These are phyloP conservation scores for Herpetomonas muscarum DNA, from an alignment of 208 protist species.

Conservation along the genomic window DNA sequence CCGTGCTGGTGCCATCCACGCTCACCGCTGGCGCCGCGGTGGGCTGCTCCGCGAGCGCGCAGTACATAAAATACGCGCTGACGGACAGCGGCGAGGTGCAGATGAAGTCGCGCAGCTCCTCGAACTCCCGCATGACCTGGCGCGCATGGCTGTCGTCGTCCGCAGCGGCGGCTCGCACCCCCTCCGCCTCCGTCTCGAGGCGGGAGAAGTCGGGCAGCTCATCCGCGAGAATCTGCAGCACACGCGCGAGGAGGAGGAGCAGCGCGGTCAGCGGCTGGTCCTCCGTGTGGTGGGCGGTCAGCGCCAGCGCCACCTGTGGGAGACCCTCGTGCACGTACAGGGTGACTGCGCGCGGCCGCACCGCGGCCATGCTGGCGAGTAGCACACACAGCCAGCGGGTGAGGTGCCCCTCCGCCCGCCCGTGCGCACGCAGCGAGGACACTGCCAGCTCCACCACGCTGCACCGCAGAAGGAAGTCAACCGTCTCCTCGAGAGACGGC, in stretches of 20 bases:
- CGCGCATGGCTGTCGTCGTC: too few relatives aligned
- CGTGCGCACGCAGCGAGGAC: constrained; percentile 50
- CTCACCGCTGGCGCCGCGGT: not conserved
- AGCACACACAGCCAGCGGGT: constrained; percentile 39
- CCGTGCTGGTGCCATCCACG: not conserved
- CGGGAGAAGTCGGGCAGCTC: constrained; percentile 1
- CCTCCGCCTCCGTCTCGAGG: constrained; percentile 3
- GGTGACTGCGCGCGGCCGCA: constrained; percentile 22
- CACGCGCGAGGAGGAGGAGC: constrained; percentile 16
- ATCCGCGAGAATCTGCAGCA: constrained; percentile 19
- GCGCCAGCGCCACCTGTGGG: constrained; percentile 28
- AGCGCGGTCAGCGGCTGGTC: constrained; percentile 16
- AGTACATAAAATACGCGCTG: not conserved
- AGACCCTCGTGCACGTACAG: constrained; percentile 43
- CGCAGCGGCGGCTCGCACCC: too few relatives aligned
- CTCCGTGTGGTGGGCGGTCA: constrained; percentile 34
- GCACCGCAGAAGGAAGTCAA: constrained; percentile 34
- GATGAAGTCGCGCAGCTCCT: not conserved
- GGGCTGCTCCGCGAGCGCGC: not conserved
- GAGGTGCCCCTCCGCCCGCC: constrained; percentile 21
- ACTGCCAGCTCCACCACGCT: constrained; percentile 54
- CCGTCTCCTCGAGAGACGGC: constrained; percentile 20
- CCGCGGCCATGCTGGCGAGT: constrained; percentile 33
- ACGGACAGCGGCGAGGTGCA: constrained; percentile 1
- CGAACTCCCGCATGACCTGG: not conserved